Base-by-base conservation (phyloP, 257 asterid genomes). In the Primulina eburnea region DNA sequence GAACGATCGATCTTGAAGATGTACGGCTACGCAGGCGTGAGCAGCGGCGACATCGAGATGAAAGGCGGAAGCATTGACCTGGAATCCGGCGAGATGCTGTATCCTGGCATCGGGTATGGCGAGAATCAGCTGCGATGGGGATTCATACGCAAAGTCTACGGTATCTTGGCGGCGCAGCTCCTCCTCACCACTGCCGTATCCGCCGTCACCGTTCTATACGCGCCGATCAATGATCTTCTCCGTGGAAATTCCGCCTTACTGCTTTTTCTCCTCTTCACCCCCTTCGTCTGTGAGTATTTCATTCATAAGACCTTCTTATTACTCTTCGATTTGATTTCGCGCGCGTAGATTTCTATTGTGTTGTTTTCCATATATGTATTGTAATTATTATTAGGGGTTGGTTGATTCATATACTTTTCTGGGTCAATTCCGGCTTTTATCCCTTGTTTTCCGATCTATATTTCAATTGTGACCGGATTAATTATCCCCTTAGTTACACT, bases 81-180 rank as follows among this genome's bases (percentile, higher is more conserved):
- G 5, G 90, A 86, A 65, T 78, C 90, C 24, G 90, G 90, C 3
- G 92, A 87, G 8, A 83, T 76, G 63, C 78, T 94, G 63, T 89
- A 89, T 73, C 99, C 99, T 2, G 99, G 99, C 26, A 88, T 94
- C 76, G 95, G 96, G 7, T 69, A 75, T 77, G 97, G 97, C n/a
- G 99, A 94, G 83, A 94, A 91, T 73, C 95, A 82, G 73, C 87
- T 94, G 64, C 95, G 99, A 68, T 94, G 99, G 99, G 97, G 96
- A 11, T 94, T 94, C 81, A 89, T 94, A 14, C 96, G 96, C 80
- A 94, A 94, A 76, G 99, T 94, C 4, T 94, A 94, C 75, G 96
- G 95, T 10, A 91, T 94, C 57, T 76, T 94, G 70, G 69, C 97
- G 68, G 92, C 93, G 20, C 99, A 94, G 95, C 86, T 94, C 89